Conservation (phyloP, 768 basidiomycete genomes). For the Pholiota microspora region DNA sequence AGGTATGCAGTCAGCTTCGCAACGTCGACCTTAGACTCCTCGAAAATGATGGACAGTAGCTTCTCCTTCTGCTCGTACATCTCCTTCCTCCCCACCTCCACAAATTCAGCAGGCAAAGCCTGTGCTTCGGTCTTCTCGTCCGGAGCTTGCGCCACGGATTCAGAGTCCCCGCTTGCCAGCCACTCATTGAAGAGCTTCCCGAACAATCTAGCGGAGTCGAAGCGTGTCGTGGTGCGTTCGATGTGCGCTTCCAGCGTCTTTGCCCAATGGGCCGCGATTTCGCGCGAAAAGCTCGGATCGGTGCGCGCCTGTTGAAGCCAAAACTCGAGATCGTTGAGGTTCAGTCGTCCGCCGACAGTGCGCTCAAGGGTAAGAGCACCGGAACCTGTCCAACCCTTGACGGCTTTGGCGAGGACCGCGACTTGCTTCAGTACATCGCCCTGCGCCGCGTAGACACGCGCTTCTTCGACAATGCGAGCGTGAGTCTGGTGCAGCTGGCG, state of each 20-base stretch:
- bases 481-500: slow-evolving; percentile 32
- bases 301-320: slow-evolving; percentile 40
- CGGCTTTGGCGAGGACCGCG: slow-evolving; percentile 32
- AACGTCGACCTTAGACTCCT: slow-evolving; percentile 31
- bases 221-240: slow-evolving; percentile 31
- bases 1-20: slow-evolving; percentile 33
- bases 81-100: slow-evolving; percentile 37
- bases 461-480: slow-evolving; percentile 28
- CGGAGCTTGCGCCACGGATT: slow-evolving; percentile 22
- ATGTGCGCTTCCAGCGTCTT: slow-evolving; percentile 39
- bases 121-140: slow-evolving; percentile 5
- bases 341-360: slow-evolving; percentile 20
- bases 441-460: slow-evolving; percentile 20
- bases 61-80: slow-evolving; percentile 40
- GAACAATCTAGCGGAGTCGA: slow-evolving; percentile 40
- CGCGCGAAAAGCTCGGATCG: slow-evolving; percentile 37
- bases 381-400: slow-evolving; percentile 35
- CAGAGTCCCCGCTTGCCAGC: slow-evolving; percentile 40
- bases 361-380: slow-evolving; percentile 21
- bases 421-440: slow-evolving; percentile 26
- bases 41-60: slow-evolving; percentile 39
- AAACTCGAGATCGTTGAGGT: slow-evolving; percentile 23
- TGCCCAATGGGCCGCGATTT: slow-evolving; percentile 35
- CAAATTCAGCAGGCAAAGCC: slow-evolving; percentile 16
- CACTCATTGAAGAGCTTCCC: slow-evolving; percentile 43